Conservation (phyloP, 257 asterid species). For the Solanum pennellii region DNA sequence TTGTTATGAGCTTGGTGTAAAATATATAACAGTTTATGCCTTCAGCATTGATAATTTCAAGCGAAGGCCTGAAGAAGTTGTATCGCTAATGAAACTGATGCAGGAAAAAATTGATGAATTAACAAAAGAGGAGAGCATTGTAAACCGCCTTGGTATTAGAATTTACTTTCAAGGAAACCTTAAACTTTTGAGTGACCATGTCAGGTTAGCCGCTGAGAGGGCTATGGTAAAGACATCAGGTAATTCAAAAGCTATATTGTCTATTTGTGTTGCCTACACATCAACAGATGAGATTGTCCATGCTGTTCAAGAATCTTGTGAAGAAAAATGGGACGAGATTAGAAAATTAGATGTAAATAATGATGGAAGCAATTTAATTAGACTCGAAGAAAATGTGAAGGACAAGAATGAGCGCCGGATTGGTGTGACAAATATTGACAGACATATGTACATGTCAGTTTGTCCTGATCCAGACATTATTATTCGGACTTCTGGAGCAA, state of each 20-base stretch:
- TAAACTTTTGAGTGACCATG: slow-evolving; percentile 44
- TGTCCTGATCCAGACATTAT: slow-evolving; percentile 67
- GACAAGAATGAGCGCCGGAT: slow-evolving; percentile 11
- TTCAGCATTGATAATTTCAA: slow-evolving; percentile 81
- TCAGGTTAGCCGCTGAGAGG: slow-evolving; percentile 51
- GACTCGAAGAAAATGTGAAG: slow-evolving; percentile 1
- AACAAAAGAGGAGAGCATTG: slow-evolving; percentile 41
- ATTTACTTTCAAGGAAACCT: slow-evolving; percentile 56
- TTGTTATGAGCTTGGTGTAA: slow-evolving; percentile 55
- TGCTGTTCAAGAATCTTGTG: slow-evolving; percentile 45
- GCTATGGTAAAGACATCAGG: slow-evolving; percentile 54
- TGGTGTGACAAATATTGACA: slow-evolving; percentile 36
- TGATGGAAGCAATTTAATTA: slow-evolving; percentile 3
- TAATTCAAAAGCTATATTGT: slow-evolving; percentile 46
- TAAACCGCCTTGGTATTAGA: slow-evolving; percentile 54
- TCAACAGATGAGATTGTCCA: slow-evolving; percentile 65
- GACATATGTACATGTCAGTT: slow-evolving; percentile 55
- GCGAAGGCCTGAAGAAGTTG: slow-evolving; percentile 71
- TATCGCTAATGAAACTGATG: slow-evolving; percentile 60
- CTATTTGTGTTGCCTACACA: slow-evolving; percentile 76
- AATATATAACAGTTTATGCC: slow-evolving; percentile 54
- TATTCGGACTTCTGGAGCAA: slow-evolving; percentile 69
- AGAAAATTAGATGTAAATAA: slow-evolving; percentile 1
- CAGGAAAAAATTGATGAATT: slow-evolving; percentile 60
- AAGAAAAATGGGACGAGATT: slow-evolving; percentile 23